Percentiles rank a stretch among this genome's conserved stretches.
These are phyloP conservation scores for Tricholoma furcatifolium DNA, from an alignment of 768 basidiomycete species.

Conservation along the genomic window DNA sequence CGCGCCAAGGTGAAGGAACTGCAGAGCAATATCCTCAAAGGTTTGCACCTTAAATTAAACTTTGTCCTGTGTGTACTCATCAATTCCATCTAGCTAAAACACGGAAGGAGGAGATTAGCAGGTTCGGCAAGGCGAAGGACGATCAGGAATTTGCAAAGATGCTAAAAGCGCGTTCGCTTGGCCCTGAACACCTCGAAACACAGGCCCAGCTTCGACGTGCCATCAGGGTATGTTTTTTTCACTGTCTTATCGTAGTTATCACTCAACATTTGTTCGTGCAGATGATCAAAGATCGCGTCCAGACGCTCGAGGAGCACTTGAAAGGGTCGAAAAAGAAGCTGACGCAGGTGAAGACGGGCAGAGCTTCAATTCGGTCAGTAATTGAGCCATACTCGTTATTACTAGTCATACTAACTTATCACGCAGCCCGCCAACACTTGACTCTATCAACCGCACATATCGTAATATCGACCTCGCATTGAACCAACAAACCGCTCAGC, in stretches of 20 bases:
- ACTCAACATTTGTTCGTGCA: slow-evolving; percentile 25
- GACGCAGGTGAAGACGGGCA: slow-evolving; percentile 57
- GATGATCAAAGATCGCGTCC: slow-evolving; percentile 70
- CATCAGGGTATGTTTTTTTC: slow-evolving; percentile 54
- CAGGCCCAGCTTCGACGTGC: slow-evolving; percentile 73
- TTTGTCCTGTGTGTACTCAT: neutral
- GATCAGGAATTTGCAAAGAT: slow-evolving; percentile 81
- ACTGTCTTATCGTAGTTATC: neutral
- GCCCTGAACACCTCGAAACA: slow-evolving; percentile 84
- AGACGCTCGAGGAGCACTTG: slow-evolving; percentile 78
- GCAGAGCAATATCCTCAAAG: slow-evolving; percentile 66
- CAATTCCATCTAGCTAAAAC: slow-evolving; percentile 57
- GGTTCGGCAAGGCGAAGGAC: slow-evolving; percentile 74
- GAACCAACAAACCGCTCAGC: slow-evolving; percentile 55
- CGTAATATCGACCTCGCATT: slow-evolving; percentile 80
- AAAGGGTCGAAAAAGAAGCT: slow-evolving; percentile 69
- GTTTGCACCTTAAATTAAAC: slow-evolving; percentile 31
- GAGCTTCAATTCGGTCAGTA: slow-evolving; percentile 59
- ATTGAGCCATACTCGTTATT: neutral
- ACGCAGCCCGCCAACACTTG: slow-evolving; percentile 76
- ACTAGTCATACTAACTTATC: slow-evolving; percentile 3
- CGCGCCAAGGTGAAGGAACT: slow-evolving; percentile 48
- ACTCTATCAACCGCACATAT: slow-evolving; percentile 81
- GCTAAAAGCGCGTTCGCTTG: slow-evolving; percentile 72
- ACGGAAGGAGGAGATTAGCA: slow-evolving; percentile 77